Evolutionary conservation across 1,139 yeast genomes (phyloP).

Genomic region (Debaryomyces fabryi): DNA sequence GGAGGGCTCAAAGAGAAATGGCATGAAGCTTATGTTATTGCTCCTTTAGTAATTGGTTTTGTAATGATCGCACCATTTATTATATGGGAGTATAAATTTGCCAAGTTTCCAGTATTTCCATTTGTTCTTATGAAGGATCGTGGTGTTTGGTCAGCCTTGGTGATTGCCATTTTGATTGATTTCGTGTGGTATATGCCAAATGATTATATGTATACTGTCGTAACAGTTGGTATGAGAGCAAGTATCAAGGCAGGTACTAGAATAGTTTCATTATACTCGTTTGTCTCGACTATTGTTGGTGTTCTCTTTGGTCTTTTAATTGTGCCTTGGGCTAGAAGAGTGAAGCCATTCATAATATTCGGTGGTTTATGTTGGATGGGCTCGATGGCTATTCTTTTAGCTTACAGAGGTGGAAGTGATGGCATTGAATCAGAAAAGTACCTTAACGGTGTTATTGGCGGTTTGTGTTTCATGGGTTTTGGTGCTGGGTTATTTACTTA

Average conservation of each 20-base stretch:
- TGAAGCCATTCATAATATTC: slow-evolving; percentile 57
- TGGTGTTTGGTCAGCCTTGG: slow-evolving; percentile 57
- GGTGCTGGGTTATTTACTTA: slow-evolving; percentile 76
- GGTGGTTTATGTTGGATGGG: slow-evolving; percentile 61
- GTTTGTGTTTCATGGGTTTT: slow-evolving; percentile 65
- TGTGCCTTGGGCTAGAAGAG: slow-evolving; percentile 52
- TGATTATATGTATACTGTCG: slow-evolving; percentile 65
- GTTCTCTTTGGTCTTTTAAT: slow-evolving; percentile 55
- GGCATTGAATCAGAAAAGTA: slow-evolving; percentile 33
- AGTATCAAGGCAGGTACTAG: slow-evolving; percentile 64
- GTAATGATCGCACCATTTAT: slow-evolving; percentile 55
- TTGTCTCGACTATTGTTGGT: slow-evolving; percentile 65
- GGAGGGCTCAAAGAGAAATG: slow-evolving; percentile 58
- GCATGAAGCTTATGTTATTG: slow-evolving; percentile 56
- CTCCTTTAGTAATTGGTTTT: slow-evolving; percentile 66
- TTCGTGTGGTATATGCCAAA: slow-evolving; percentile 70
- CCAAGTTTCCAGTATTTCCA: slow-evolving; percentile 63
- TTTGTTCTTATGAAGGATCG: slow-evolving; percentile 59
- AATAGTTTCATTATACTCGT: slow-evolving; percentile 63
- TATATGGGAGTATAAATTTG: slow-evolving; percentile 54
- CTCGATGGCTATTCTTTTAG: slow-evolving; percentile 59
- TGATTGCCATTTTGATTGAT: slow-evolving; percentile 56
- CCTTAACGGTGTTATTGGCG: slow-evolving; percentile 63
- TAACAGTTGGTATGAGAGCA: slow-evolving; percentile 63
- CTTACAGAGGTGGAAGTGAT: slow-evolving; percentile 56